Percentiles rank a stretch among this genome's conserved stretches.
These are phyloP conservation scores for Selaginella moellendorffii DNA, from an alignment of 75 land plant genomes.

Conservation along the genomic window DNA sequence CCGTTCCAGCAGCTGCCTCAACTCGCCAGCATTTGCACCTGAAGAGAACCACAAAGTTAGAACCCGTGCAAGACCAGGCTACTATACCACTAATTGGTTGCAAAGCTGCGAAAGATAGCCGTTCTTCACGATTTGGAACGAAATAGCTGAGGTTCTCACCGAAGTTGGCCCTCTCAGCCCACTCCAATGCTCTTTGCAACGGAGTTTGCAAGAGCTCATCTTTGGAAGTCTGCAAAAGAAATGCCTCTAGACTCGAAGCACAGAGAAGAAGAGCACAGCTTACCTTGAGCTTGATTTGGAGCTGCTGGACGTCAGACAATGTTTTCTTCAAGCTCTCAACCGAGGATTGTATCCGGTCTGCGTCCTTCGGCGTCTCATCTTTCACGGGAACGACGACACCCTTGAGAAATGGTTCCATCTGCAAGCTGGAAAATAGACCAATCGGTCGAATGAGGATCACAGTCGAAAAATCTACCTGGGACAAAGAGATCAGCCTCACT, in stretches of 20 bases:
- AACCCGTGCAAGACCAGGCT: neutral
- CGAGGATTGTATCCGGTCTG: conserved; percentile 16
- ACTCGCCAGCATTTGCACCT: conserved; percentile 57
- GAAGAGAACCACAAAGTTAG: too few relatives aligned
- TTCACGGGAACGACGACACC: conserved; percentile 43
- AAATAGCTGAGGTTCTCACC: conserved; percentile 20
- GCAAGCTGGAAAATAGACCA: too few relatives aligned
- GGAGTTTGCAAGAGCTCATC: conserved; percentile 59
- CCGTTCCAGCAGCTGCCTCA: conserved; percentile 34
- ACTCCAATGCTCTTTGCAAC: conserved; percentile 34
- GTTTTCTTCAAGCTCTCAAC: conserved; percentile 31
- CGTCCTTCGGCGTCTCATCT: conserved; percentile 26
- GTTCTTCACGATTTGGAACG: conserved; percentile 42
- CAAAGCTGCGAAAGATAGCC: conserved; percentile 53
- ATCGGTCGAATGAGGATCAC: too few relatives aligned
- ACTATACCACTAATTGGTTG: conserved; percentile 50
- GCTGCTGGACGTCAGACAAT: conserved; percentile 40
- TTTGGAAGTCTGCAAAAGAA: conserved; percentile 43
- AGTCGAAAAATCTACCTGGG: conserved; percentile 29
- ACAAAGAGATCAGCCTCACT: conserved; percentile 38
- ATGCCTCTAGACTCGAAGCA: neutral
- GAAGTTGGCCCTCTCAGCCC: conserved; percentile 52
- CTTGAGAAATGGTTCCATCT: conserved; percentile 73
- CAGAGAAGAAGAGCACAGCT: neutral
- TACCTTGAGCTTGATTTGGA: conserved; percentile 85